phyloP scores from a whole-genome alignment of 2,329 filamentous ascomycete genomes.

The Cladosporium cucumerinum region DNA sequence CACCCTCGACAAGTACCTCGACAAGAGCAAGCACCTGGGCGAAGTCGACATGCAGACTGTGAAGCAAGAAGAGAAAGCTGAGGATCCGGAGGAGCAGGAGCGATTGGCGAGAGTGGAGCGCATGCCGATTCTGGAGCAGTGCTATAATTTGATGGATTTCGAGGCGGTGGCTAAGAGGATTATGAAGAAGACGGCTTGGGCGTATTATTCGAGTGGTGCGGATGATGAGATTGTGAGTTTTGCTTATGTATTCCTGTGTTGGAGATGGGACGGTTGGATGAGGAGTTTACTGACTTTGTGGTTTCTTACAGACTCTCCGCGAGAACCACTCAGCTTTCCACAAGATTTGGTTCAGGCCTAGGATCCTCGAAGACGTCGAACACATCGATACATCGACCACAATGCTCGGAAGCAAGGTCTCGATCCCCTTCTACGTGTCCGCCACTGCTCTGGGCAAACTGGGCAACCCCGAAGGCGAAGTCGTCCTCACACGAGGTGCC shows the following conservation, averaged over 20 bases:
- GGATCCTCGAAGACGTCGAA: slow-evolving; percentile 84
- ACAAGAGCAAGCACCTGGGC: slow-evolving; percentile 83
- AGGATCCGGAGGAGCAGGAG: slow-evolving; percentile 68
- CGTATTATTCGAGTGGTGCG: slow-evolving; percentile 92
- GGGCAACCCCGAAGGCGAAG: slow-evolving; percentile 89
- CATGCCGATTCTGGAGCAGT: slow-evolving; percentile 80
- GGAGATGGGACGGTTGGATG: not conserved
- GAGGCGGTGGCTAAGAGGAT: slow-evolving; percentile 84
- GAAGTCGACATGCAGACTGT: slow-evolving; percentile 84
- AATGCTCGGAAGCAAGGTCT: slow-evolving; percentile 84
- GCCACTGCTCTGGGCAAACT: slow-evolving; percentile 95
- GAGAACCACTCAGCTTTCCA: slow-evolving; percentile 97
- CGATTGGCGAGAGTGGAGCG: slow-evolving; percentile 63
- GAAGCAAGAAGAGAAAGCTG: slow-evolving; percentile 60
- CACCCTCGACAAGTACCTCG: slow-evolving; percentile 77
- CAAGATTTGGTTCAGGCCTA: slow-evolving; percentile 94
- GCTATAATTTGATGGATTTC: slow-evolving; percentile 90
- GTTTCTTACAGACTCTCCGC: slow-evolving; percentile 67
- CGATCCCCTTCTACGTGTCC: slow-evolving; percentile 92
- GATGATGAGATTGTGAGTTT: slow-evolving; percentile 76
- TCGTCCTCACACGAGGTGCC: slow-evolving; percentile 80
- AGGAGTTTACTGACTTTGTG: slow-evolving; percentile 21
- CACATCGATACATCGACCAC: slow-evolving; percentile 82
- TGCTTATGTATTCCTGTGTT: slow-evolving; percentile 14
- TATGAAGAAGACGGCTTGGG: slow-evolving; percentile 97